Evolutionary conservation across 345 rosid species (phyloP).

Genomic region (Balakata baccata): DNA sequence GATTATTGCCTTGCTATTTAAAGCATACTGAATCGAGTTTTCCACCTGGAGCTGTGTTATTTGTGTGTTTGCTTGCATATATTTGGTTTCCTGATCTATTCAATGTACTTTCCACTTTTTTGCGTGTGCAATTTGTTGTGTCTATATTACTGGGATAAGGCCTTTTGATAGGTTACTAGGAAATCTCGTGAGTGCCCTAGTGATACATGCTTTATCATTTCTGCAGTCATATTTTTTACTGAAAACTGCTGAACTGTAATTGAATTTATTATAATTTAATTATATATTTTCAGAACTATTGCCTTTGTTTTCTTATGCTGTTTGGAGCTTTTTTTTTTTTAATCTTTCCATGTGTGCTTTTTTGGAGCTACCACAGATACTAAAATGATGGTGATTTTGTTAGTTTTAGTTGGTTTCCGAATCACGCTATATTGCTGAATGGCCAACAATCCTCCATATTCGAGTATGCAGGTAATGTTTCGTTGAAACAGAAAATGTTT

Average conservation of each 20-base stretch:
- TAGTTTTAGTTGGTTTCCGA: constrained; percentile 29
- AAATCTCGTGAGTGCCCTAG: constrained; percentile 2
- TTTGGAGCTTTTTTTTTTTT: constrained; percentile 1
- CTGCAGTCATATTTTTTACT: constrained; percentile 4
- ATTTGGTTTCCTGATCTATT: too few species aligned
- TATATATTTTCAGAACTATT: not conserved
- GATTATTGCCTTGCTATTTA: not conserved
- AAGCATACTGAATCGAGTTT: not conserved
- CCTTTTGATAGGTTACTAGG: constrained; percentile 11
- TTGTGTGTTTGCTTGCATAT: not conserved
- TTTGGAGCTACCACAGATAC: constrained; percentile 6
- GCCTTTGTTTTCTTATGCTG: not conserved
- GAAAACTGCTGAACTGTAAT: not conserved
- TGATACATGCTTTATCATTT: constrained; percentile 11
- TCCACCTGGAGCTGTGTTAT: not conserved
- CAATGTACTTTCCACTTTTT: not conserved
- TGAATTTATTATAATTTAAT: not conserved
- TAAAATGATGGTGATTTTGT: constrained; percentile 12
- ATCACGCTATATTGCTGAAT: constrained; percentile 39
- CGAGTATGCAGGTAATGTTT: constrained; percentile 58
- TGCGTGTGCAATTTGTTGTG: not conserved
- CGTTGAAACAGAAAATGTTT: not conserved
- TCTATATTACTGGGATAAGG: not conserved
- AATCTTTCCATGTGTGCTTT: not conserved
- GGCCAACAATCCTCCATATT: constrained; percentile 73